Evolutionary conservation across 148 eudicot species (phyloP), one percentile per base, ranked within the genome.

Genomic region (Vaccinium myrtillus): DNA sequence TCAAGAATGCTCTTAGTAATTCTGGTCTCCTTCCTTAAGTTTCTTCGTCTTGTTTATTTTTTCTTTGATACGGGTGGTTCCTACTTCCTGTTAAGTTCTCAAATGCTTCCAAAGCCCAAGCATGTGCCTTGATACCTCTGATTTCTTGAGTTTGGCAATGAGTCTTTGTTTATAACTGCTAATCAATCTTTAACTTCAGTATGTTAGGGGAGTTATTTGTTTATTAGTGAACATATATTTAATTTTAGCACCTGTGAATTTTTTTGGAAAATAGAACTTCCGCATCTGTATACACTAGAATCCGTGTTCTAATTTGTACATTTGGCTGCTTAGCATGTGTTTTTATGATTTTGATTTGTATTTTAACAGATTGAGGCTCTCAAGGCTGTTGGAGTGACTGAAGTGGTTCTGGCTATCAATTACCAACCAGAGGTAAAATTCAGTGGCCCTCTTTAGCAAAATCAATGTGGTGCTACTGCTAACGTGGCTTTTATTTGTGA

Each of bases 361-460:
- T 86, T 79, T 53, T 77, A 74, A 82, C 93, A 97, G 99, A 97
- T 97, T 50, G 98, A 95, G 89, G 98, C 99, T 87, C 90, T 97
- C 82, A 92, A 95, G 90, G 95, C 93, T 86, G 89, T 93, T 87
- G 99, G 99, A 82, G 98, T 95, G 81, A 93, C 89, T 39, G 99
- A 95, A 87, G 99, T 97, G 79, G 98, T 97, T 84, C 88, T 97
- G 85, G 99, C 99, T 70, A 97, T 97, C 89, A 97, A 95, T 89
- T 97, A 97, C 89, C 98, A 97, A 81, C 98, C 98, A 55, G 99
- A 97, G 98, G 99, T 97, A 85, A 89, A 61, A 73, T 36, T 70
- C 75, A 30, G 74, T 69, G 55, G 49, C 59, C 30, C 80, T 79
- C 1, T 10, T 46, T 23, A 8, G 12, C 69, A 76, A 77, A 43